Base-by-base conservation (phyloP, 164 flowering plant species). In the Protea cynaroides region DNA sequence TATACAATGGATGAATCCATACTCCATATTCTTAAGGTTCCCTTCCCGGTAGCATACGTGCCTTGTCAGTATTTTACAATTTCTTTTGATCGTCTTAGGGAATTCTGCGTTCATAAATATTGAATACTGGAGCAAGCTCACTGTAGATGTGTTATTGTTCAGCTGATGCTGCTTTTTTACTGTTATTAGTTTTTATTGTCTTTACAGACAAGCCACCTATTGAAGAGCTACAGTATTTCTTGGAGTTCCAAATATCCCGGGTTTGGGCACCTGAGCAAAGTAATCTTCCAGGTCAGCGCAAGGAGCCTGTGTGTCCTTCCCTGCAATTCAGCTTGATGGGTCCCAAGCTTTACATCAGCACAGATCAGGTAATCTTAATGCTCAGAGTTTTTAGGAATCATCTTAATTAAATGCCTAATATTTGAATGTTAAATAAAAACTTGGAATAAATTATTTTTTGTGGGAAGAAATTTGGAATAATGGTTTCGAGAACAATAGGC, bases 241-340 rank as follows among this genome's bases (percentile, higher is more conserved):
- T 94, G 79, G 99, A 94, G 61, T 94, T 88, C 65, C 99, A 91
- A 81, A 88, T 94, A 66, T 73, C 96, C 62, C 77, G 87, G 65
- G 83, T 74, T 55, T 94, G 99, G 99, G 96, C 99, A 50, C 99
- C 99, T 18, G 92, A 80, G 58, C 92, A 82, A 59, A 83, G 79
- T 65, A 86, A 74, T 71, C 69, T 84, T 59, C 75, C 77, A 43
- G 80, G 77, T 67, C 97, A 81, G 68, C 74, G 97, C 67, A 94
- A 94, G 75, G 99, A 89, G 70, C 99, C 99, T 56, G 90, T 89
- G 0, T 94, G 97, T 64, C 73, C 67, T 38, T 81, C 76, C 58
- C 93, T 94, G 69, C 99, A 94, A 66, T 94, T 89, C 76, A 94
- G 99, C 70, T 81, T 94, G 83, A 94, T 94, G 92, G 97, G 99